Evolutionary conservation across 106 monocot genomes (phyloP).

Genomic region (Cymbidium sinense): DNA sequence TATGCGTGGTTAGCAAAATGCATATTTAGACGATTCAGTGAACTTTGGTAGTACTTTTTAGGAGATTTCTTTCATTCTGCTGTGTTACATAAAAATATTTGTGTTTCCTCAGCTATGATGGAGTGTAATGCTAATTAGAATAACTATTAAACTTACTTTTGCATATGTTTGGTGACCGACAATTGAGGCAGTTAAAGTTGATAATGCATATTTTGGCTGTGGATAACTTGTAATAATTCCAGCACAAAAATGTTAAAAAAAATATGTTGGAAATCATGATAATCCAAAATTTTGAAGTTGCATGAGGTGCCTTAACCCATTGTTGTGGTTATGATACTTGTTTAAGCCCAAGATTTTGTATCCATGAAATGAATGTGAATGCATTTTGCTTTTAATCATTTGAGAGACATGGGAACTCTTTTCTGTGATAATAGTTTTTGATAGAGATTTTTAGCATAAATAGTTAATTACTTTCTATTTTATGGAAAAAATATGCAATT

Average conservation of each 20-base stretch:
- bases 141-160: neutral
- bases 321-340: neutral
- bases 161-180: neutral
- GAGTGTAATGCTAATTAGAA: neutral
- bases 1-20: too few relatives aligned
- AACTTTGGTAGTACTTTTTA: too few relatives aligned
- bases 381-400: neutral
- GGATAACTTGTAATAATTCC: too few relatives aligned
- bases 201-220: too few relatives aligned
- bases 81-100: neutral
- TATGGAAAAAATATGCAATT: too few relatives aligned
- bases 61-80: neutral
- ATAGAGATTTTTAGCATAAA: neutral
- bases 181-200: too few relatives aligned
- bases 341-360: neutral
- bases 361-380: neutral
- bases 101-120: neutral
- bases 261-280: too few relatives aligned
- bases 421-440: neutral
- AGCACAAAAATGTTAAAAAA: too few relatives aligned
- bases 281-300: neutral
- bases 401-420: neutral
- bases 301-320: neutral
- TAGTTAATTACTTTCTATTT: neutral
- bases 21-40: too few relatives aligned